Evolutionary conservation across 1,284 basidiomycete genomes (phyloP).

Genomic region (Ustilago cynodontis): DNA sequence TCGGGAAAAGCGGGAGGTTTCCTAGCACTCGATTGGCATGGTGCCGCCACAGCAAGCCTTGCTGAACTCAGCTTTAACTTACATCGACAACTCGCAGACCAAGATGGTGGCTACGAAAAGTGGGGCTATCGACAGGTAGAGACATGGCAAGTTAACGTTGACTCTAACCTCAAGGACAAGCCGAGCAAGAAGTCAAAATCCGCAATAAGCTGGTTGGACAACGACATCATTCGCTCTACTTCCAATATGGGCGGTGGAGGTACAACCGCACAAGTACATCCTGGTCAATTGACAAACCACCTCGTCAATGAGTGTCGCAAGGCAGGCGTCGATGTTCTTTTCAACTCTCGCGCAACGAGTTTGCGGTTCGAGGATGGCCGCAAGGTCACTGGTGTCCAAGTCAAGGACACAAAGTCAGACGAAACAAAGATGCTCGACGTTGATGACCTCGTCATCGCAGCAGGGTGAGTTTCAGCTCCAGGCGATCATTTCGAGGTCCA

Average conservation of each 20-base stretch:
- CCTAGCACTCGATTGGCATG: slow-evolving; percentile 83
- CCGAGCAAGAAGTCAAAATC: slow-evolving; percentile 23
- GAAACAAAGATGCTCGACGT: slow-evolving; percentile 24
- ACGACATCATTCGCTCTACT: slow-evolving; percentile 59
- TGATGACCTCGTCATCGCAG: slow-evolving; percentile 42
- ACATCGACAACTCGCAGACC: slow-evolving; percentile 81
- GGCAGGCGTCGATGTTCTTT: slow-evolving; percentile 72
- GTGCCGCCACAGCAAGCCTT: slow-evolving; percentile 72
- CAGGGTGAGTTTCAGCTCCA: slow-evolving; percentile 24
- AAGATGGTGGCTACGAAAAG: slow-evolving; percentile 77
- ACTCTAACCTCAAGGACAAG: slow-evolving; percentile 48
- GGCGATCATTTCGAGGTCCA: too few relatives aligned
- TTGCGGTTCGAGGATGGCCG: slow-evolving; percentile 39
- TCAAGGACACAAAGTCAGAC: slow-evolving; percentile 22
- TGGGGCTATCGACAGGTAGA: slow-evolving; percentile 86
- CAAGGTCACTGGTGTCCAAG: slow-evolving; percentile 39
- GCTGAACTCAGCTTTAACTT: slow-evolving; percentile 83
- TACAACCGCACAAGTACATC: slow-evolving; percentile 83
- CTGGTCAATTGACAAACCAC: slow-evolving; percentile 81
- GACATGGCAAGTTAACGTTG: slow-evolving; percentile 57
- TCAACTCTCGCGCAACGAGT: slow-evolving; percentile 62
- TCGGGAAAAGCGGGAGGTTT: slow-evolving; percentile 92
- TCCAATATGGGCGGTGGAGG: slow-evolving; percentile 70
- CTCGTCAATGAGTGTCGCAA: slow-evolving; percentile 76
- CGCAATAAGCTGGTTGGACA: slow-evolving; percentile 68